These are phyloP conservation scores for Xanthoceras sorbifolium DNA, from an alignment of 345 rosid genomes.

Conservation along the genomic window DNA sequence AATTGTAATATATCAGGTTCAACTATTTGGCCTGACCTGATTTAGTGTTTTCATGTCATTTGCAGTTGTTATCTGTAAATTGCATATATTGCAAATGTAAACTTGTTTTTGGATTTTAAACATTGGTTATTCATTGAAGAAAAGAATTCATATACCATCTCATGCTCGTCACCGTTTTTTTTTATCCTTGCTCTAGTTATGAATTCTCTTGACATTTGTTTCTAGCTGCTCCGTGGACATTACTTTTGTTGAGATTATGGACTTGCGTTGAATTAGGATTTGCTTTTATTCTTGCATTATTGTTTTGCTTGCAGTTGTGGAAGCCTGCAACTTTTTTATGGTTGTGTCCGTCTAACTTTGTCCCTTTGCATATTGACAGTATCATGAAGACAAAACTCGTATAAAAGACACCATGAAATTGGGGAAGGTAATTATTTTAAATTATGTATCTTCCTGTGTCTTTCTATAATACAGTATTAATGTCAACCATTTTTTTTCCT, in stretches of 20 bases:
- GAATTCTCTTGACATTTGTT: not conserved
- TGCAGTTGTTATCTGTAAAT: not conserved
- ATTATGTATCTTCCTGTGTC: not conserved
- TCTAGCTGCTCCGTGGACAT: not conserved
- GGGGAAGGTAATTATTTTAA: constrained; percentile 53
- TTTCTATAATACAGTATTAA: not conserved
- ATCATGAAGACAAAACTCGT: constrained; percentile 75
- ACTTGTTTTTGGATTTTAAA: not conserved
- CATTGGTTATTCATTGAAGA: not conserved
- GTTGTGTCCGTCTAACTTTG: not conserved
- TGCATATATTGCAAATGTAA: not conserved
- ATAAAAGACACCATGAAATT: constrained; percentile 81
- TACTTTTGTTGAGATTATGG: not conserved
- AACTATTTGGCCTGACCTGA: not conserved
- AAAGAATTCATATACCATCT: not conserved
- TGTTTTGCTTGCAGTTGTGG: not conserved
- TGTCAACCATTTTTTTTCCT: constrained; percentile 24
- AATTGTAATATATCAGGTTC: not conserved
- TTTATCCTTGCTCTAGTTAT: not conserved
- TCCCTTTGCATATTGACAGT: constrained; percentile 46
- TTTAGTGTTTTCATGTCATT: not conserved
- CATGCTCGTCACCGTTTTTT: not conserved
- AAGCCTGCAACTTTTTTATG: not conserved
- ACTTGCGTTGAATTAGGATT: not conserved
- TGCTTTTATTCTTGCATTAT: not conserved